Evolutionary conservation across 495 filamentous ascomycete species (phyloP).

Genomic region (Aspergillus leporis): DNA sequence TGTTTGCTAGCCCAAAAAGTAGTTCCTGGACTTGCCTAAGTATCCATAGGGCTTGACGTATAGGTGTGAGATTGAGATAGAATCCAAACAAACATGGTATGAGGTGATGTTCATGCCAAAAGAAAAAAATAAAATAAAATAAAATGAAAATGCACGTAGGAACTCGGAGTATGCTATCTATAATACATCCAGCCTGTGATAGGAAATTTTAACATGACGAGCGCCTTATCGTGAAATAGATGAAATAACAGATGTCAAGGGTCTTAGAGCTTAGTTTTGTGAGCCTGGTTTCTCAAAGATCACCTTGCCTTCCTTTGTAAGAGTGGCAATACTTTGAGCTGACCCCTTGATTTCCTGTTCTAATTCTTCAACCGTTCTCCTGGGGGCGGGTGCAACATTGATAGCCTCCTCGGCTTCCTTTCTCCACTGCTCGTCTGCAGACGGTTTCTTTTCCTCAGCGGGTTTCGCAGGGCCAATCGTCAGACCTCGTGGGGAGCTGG

Average conservation of each 20-base stretch:
- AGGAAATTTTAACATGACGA: conserved; percentile 11
- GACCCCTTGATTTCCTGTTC: conserved; percentile 38
- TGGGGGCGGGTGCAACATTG: conserved; percentile 25
- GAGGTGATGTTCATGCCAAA: neutral
- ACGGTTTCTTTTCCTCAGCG: conserved; percentile 25
- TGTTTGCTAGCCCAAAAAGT: neutral
- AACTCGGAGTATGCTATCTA: conserved; percentile 19
- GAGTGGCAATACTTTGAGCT: conserved; percentile 53
- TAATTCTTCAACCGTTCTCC: conserved; percentile 35
- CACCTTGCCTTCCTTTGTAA: conserved; percentile 68
- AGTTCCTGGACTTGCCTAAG: neutral
- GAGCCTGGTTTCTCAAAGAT: conserved; percentile 59
- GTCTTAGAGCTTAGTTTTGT: conserved; percentile 19
- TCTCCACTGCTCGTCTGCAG: conserved; percentile 15
- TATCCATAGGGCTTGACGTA: neutral
- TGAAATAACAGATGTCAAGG: conserved; percentile 5
- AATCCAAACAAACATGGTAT: neutral
- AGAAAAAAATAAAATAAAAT: neutral
- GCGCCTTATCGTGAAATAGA: conserved; percentile 8
- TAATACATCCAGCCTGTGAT: conserved; percentile 29
- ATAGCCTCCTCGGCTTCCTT: conserved; percentile 26
- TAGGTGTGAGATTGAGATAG: neutral
- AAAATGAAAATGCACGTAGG: conserved; percentile 5
- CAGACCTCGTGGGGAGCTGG: conserved; percentile 56
- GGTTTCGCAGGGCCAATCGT: conserved; percentile 58